Evolutionary conservation across 805 yeast species (phyloP).

Genomic region (Wickerhamomyces xylosicus): DNA sequence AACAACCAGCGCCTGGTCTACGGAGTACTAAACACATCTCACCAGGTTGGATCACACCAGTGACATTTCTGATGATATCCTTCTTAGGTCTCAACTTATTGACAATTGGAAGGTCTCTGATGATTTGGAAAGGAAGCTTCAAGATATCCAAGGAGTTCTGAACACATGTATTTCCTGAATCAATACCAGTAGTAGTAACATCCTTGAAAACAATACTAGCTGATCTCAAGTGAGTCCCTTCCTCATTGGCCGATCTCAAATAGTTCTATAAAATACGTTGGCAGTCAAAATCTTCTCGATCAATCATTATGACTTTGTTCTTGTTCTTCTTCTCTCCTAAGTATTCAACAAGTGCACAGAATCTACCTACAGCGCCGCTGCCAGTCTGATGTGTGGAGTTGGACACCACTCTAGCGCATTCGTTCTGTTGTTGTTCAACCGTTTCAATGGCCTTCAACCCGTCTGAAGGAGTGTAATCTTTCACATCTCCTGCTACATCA

Average conservation of each 20-base stretch:
- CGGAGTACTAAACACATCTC: slow-evolving; percentile 63
- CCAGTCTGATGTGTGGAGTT: neutral
- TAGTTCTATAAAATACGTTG: slow-evolving; percentile 19
- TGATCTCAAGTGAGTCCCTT: slow-evolving; percentile 34
- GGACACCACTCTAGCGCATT: neutral
- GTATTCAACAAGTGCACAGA: neutral
- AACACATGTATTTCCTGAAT: slow-evolving; percentile 7
- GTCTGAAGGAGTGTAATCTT: neutral
- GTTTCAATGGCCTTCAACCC: neutral
- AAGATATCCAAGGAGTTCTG: slow-evolving; percentile 4
- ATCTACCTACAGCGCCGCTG: neutral
- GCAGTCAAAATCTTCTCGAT: slow-evolving; percentile 28
- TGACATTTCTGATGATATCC: slow-evolving; percentile 17
- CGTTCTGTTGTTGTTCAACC: neutral
- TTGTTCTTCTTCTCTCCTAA: neutral
- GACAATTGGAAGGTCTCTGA: neutral
- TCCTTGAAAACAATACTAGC: slow-evolving; percentile 26
- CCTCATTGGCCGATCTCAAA: slow-evolving; percentile 28
- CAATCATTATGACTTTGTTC: slow-evolving; percentile 10
- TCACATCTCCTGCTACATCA: neutral
- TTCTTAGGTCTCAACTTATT: slow-evolving; percentile 7
- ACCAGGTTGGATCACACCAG: slow-evolving; percentile 41
- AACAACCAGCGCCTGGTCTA: slow-evolving; percentile 76
- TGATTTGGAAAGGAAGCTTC: neutral
- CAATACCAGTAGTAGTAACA: slow-evolving; percentile 4